Percentiles rank a stretch among this genome's conserved stretches.
phyloP scores from a whole-genome alignment of 2,329 filamentous ascomycete genomes.

The Pseudogymnoascus sp. region DNA sequence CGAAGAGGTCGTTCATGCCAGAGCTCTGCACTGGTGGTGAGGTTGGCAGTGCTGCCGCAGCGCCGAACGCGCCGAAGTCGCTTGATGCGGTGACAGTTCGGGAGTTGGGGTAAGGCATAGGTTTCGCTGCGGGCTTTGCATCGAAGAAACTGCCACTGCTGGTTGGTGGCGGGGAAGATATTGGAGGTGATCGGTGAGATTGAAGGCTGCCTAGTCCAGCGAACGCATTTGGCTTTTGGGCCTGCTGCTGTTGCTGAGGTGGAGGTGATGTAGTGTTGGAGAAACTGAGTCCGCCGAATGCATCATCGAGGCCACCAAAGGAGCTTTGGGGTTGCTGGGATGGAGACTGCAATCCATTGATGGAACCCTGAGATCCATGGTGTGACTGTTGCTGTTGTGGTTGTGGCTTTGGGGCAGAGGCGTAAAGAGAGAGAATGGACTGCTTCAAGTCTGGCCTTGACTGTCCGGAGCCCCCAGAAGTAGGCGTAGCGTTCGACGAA shows the following conservation, averaged over 20 bases:
- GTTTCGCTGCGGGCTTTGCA: conserved; percentile 43
- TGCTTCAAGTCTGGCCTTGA: conserved; percentile 93
- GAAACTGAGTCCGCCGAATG: conserved; percentile 67
- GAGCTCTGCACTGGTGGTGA: conserved; percentile 40
- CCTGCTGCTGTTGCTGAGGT: conserved; percentile 32
- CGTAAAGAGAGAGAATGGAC: conserved; percentile 92
- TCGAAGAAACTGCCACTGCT: conserved; percentile 78
- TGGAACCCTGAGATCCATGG: conserved; percentile 54
- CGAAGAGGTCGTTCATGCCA: conserved; percentile 73
- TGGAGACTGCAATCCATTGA: conserved; percentile 60
- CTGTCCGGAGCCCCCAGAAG: conserved; percentile 51
- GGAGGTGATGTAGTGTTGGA: conserved; percentile 38
- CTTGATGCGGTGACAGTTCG: conserved; percentile 48
- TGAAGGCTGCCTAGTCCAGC: conserved; percentile 37
- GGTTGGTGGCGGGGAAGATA: conserved; percentile 40
- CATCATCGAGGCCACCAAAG: conserved; percentile 60
- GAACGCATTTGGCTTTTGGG: conserved; percentile 36
- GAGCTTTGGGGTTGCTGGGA: conserved; percentile 38
- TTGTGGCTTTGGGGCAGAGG: conserved; percentile 72
- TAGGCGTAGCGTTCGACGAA: conserved; percentile 71
- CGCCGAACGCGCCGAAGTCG: conserved; percentile 55
- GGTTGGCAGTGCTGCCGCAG: conserved; percentile 29
- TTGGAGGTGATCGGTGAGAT: conserved; percentile 34
- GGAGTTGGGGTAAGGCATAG: conserved; percentile 37
- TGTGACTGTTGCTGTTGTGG: conserved; percentile 42